phyloP scores from a whole-genome alignment of 768 basidiomycete genomes.

The Suillus americanus region DNA sequence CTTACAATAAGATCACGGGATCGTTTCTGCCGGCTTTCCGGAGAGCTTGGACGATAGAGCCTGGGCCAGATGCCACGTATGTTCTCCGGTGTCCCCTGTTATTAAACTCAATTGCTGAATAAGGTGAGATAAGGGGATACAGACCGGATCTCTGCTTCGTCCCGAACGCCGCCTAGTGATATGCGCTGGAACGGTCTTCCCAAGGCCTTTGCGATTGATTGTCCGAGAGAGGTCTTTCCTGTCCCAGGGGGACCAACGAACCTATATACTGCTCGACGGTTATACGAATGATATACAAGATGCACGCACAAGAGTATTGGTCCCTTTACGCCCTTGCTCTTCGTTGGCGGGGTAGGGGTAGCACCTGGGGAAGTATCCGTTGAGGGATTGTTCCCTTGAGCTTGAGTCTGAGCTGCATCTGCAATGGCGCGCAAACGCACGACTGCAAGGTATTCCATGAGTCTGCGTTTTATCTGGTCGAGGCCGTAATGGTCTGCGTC shows the following conservation, averaged over 20 bases:
- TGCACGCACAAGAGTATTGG: constrained; percentile 63
- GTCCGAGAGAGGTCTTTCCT: constrained; percentile 90
- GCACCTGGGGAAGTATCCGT: constrained; percentile 9
- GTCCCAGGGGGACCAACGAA: constrained; percentile 91
- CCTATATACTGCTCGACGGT: constrained; percentile 32
- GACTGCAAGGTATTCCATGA: constrained; percentile 91
- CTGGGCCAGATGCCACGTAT: constrained; percentile 89
- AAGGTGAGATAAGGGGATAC: constrained; percentile 1
- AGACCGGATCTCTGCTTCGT: constrained; percentile 79
- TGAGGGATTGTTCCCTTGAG: background rate
- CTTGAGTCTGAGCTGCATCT: constrained; percentile 13
- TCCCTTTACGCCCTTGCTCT: constrained; percentile 55
- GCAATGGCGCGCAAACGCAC: constrained; percentile 53
- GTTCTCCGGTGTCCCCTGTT: constrained; percentile 68
- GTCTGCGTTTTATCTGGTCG: constrained; percentile 87
- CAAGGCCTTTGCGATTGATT: constrained; percentile 82
- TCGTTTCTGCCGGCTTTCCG: constrained; percentile 81
- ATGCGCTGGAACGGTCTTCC: constrained; percentile 89
- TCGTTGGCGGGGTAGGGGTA: constrained; percentile 1
- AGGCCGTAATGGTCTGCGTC: constrained; percentile 92
- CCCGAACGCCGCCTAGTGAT: constrained; percentile 87
- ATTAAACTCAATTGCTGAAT: constrained; percentile 1
- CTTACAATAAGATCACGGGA: constrained; percentile 70
- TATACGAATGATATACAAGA: background rate
- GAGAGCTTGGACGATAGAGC: constrained; percentile 82